phyloP scores from a whole-genome alignment of 495 filamentous ascomycete species.

The Aspergillus incahuasiensis region DNA sequence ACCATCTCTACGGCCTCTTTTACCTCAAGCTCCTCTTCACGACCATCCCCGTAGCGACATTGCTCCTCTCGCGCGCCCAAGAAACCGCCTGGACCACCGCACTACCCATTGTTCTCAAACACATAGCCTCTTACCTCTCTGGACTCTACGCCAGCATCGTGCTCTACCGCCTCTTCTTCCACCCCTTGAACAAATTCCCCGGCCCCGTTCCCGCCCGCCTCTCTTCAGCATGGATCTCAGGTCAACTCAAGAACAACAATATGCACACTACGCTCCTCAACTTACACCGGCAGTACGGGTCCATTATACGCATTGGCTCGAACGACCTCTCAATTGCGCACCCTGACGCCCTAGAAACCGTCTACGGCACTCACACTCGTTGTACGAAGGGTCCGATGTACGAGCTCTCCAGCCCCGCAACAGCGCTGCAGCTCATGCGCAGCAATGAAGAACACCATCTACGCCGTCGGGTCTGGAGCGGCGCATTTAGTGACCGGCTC shows the following conservation, averaged over 20 bases:
- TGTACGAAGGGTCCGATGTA: slow-evolving; percentile 38
- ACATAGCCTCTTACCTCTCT: not conserved
- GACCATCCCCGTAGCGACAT: not conserved
- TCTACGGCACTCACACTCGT: slow-evolving; percentile 29
- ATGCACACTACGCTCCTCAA: not conserved
- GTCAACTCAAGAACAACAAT: not conserved
- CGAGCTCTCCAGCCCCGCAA: slow-evolving; percentile 23
- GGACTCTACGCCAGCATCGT: slow-evolving; percentile 3
- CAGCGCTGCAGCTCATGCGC: slow-evolving; percentile 34
- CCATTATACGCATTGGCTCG: slow-evolving; percentile 12
- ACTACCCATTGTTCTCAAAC: not conserved
- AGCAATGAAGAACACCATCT: slow-evolving; percentile 28
- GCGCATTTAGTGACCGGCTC: slow-evolving; percentile 27
- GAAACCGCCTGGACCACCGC: not conserved
- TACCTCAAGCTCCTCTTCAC: not conserved
- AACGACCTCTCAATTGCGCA: slow-evolving; percentile 18
- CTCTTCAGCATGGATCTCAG: slow-evolving; percentile 24
- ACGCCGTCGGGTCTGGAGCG: slow-evolving; percentile 33
- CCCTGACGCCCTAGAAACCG: slow-evolving; percentile 21
- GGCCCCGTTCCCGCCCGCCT: slow-evolving; percentile 2
- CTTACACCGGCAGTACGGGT: slow-evolving; percentile 1
- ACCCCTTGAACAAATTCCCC: slow-evolving; percentile 5
- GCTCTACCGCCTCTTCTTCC: not conserved
- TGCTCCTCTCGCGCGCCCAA: not conserved
- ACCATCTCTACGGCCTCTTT: not conserved